These are phyloP conservation scores for Aspergillus sp. DNA, from an alignment of 2,329 filamentous ascomycete species.

Conservation along the genomic window DNA sequence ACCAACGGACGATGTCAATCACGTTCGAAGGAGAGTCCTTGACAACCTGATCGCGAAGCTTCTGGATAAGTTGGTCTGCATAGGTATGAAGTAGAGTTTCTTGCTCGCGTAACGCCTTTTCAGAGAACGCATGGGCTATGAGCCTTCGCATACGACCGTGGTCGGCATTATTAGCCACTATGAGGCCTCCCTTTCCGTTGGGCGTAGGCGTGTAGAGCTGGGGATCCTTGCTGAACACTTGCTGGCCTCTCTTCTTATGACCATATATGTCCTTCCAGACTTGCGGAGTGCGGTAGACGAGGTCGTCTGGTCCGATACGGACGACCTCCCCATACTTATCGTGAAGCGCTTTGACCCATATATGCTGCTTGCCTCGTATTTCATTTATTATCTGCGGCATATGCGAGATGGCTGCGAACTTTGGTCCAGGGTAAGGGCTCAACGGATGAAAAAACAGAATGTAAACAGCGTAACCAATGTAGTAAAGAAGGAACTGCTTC, in stretches of 20 bases:
- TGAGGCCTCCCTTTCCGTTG: constrained; percentile 17
- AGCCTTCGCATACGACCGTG: constrained; percentile 27
- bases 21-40: not conserved
- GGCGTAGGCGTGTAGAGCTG: constrained; percentile 14
- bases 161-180: constrained; percentile 17
- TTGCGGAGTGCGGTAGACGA: constrained; percentile 25
- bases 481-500: not conserved
- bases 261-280: constrained; percentile 33
- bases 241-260: constrained; percentile 17
- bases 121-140: constrained; percentile 29
- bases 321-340: constrained; percentile 26
- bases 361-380: constrained; percentile 14
- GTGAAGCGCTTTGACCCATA: constrained; percentile 16
- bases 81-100: constrained; percentile 25
- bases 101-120: constrained; percentile 25
- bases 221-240: constrained; percentile 18
- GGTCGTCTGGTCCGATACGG: constrained; percentile 32
- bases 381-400: constrained; percentile 30
- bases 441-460: constrained; percentile 33
- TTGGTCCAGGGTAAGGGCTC: constrained; percentile 32
- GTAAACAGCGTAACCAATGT: constrained; percentile 17
- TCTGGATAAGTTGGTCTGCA: constrained; percentile 20
- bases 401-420: constrained; percentile 24
- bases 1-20: constrained; percentile 16
- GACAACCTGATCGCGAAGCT: constrained; percentile 6